Conservation (phyloP, 345 rosid genomes). For the Gossypium longicalyx region DNA sequence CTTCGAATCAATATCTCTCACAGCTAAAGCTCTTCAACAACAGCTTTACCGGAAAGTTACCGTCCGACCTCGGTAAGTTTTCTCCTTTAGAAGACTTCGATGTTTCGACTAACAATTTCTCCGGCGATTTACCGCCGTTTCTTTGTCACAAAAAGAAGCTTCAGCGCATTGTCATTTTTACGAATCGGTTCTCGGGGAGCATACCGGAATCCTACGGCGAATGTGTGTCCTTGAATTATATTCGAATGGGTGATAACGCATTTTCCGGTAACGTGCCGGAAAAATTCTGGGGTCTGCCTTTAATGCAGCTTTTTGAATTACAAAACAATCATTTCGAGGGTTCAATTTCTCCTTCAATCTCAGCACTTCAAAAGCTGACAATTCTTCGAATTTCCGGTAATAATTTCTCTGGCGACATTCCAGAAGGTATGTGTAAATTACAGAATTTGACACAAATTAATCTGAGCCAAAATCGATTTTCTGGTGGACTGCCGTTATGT, state of each 20-base stretch:
- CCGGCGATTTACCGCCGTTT: conserved; percentile 52
- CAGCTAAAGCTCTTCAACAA: conserved; percentile 65
- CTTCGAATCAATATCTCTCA: conserved; percentile 41
- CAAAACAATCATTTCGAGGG: conserved; percentile 49
- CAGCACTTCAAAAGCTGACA: conserved; percentile 20
- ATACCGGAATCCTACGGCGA: conserved; percentile 49
- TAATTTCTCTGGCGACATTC: conserved; percentile 51
- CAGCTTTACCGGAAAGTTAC: conserved; percentile 61
- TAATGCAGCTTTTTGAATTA: conserved; percentile 35
- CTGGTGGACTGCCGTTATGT: conserved; percentile 45
- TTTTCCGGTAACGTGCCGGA: conserved; percentile 46
- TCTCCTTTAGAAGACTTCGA: conserved; percentile 50
- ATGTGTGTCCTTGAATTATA: conserved; percentile 42
- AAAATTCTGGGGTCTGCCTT: conserved; percentile 50
- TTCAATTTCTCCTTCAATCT: conserved; percentile 41
- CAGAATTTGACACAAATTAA: conserved; percentile 26
- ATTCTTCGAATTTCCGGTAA: conserved; percentile 42
- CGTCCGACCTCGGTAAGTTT: conserved; percentile 46
- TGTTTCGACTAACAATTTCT: conserved; percentile 51
- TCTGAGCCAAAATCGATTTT: conserved; percentile 44
- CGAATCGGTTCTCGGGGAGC: conserved; percentile 47
- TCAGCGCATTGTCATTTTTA: conserved; percentile 32
- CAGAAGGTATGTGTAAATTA: conserved; percentile 40
- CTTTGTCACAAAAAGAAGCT: conserved; percentile 50
- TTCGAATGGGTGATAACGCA: conserved; percentile 45